These are phyloP conservation scores for Gastrolobium bilobum DNA, from an alignment of 306 rosid species.

Conservation along the genomic window DNA sequence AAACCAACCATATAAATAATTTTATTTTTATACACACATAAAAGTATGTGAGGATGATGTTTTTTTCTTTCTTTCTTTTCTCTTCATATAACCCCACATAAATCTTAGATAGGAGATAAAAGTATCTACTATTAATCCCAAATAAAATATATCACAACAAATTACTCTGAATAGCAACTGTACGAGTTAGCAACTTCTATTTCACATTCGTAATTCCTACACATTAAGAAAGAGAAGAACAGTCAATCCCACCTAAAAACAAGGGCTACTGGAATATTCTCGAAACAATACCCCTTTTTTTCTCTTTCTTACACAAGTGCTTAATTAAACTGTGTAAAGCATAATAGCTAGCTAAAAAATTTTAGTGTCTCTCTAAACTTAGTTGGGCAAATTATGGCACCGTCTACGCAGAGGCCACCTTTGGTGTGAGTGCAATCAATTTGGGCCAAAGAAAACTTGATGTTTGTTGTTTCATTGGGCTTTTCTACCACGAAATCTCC, in stretches of 20 bases:
- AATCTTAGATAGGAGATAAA: no score
- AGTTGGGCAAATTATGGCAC: constrained; percentile 68
- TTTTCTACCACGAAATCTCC: constrained; percentile 66
- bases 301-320: not conserved
- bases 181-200: not conserved
- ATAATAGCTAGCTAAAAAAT: constrained; percentile 23
- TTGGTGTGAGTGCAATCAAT: constrained; percentile 95
- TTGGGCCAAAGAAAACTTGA: constrained; percentile 84
- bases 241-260: constrained; percentile 47
- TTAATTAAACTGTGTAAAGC: not conserved
- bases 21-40: no score
- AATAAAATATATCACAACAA: no score
- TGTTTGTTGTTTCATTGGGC: constrained; percentile 50
- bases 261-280: constrained; percentile 41
- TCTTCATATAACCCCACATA: no score
- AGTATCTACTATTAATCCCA: no score
- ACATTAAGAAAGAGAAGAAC: not conserved
- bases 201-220: not conserved
- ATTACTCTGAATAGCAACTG: no score
- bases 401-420: constrained; percentile 86
- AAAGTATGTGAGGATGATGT: no score
- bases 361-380: constrained; percentile 44
- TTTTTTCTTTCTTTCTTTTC: no score
- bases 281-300: not conserved
- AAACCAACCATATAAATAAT: no score